phyloP scores from a whole-genome alignment of 352 stramenopile species.

The Phytophthora pini region DNA sequence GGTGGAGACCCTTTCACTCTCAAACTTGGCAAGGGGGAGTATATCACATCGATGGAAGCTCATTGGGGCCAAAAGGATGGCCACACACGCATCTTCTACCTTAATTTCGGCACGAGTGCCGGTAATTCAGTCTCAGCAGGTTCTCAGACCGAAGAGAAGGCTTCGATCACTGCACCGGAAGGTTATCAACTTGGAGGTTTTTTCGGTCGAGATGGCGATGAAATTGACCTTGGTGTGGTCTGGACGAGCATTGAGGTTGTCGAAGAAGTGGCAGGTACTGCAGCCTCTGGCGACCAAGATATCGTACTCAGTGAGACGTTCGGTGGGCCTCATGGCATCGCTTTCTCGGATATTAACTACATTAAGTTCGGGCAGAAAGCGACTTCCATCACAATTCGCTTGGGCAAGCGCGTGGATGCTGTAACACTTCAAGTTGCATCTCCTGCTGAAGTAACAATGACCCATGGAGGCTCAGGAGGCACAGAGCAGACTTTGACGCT shows the following conservation, averaged over 20 bases:
- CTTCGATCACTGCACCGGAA: too few relatives aligned
- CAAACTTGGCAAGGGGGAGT: too few relatives aligned
- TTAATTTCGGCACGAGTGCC: too few relatives aligned
- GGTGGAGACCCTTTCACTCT: too few relatives aligned
- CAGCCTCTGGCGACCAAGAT: not conserved
- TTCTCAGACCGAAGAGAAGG: too few relatives aligned
- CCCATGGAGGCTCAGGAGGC: slow-evolving; percentile 17
- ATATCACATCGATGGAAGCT: too few relatives aligned
- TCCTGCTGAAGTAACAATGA: slow-evolving; percentile 14
- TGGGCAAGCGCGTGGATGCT: slow-evolving; percentile 13
- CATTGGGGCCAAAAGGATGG: too few relatives aligned
- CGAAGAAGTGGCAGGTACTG: not conserved
- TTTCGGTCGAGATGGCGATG: too few relatives aligned
- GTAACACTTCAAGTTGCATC: slow-evolving; percentile 11
- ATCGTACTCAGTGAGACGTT: slow-evolving; percentile 6
- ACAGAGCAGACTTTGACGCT: slow-evolving; percentile 15
- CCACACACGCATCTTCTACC: too few relatives aligned
- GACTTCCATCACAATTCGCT: slow-evolving; percentile 20
- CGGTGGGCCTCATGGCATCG: slow-evolving; percentile 6
- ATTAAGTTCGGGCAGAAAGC: slow-evolving; percentile 7
- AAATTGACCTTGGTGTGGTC: too few relatives aligned
- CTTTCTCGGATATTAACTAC: slow-evolving; percentile 26
- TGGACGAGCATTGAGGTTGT: not conserved
- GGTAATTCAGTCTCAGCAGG: too few relatives aligned
- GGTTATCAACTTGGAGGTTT: too few relatives aligned